Conservation (phyloP, 768 basidiomycete genomes). For the Mycena epipterygia region DNA sequence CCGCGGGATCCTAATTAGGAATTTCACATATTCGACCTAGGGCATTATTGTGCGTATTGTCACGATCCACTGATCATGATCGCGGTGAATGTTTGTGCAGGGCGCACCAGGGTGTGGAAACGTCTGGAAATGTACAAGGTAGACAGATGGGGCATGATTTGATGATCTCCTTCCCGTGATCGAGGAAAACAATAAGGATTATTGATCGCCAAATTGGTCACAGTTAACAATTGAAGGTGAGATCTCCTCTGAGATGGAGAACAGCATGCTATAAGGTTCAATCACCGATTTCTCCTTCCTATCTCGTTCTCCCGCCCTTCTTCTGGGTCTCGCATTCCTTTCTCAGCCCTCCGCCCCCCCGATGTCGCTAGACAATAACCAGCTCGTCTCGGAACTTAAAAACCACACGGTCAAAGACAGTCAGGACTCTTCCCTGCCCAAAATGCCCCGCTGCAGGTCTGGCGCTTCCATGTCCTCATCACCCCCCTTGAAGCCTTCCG, state of each 20-base stretch:
- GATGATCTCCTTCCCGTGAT: conserved; percentile 12
- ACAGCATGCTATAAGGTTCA: conserved; percentile 25
- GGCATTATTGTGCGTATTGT: background rate
- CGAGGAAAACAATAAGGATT: conserved; percentile 16
- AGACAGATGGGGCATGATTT: conserved; percentile 10
- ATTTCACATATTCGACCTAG: background rate
- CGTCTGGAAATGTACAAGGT: too few species aligned
- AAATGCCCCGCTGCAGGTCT: conserved; percentile 39
- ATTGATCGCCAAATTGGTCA: conserved; percentile 14
- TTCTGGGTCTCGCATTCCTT: conserved; percentile 22
- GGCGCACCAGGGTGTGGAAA: background rate
- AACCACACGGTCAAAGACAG: conserved; percentile 7
- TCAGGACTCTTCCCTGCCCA: conserved; percentile 27
- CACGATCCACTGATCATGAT: conserved; percentile 19
- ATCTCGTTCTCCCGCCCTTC: conserved; percentile 21
- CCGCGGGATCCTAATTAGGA: background rate
- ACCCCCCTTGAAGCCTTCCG: conserved; percentile 31
- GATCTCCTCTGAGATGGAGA: conserved; percentile 7
- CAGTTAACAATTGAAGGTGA: conserved; percentile 20
- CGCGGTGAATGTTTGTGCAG: background rate
- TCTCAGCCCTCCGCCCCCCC: conserved; percentile 4
- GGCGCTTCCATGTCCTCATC: conserved; percentile 28
- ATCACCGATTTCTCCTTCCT: conserved; percentile 21
- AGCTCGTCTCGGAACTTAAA: conserved; percentile 23
- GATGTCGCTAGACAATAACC: conserved; percentile 33